Evolutionary conservation across 1,139 yeast genomes (phyloP), one percentile per base, ranked within the genome.

Genomic region (Debaryomyces nepalensis): DNA sequence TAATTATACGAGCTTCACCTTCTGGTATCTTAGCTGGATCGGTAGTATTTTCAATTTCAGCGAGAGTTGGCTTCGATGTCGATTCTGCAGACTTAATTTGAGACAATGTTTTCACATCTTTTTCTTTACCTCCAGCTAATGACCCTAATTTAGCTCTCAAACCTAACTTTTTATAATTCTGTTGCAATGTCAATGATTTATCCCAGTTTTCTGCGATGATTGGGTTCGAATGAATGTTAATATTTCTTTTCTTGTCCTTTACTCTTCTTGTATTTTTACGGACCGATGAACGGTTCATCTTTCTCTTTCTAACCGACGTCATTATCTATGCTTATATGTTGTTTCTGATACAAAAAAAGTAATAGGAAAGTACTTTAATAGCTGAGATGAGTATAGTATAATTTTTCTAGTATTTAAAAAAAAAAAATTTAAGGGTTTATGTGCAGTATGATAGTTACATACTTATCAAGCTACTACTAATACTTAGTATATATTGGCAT

Each of bases 181-280:
- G 98, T 44, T 82, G 77, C 45, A 91, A 68, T 0, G 99, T 91
- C 49, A 85, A 73, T 16, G 79, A 77, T 48, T 82, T 77, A 66
- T 93, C 97, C 99, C 99, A 93, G 63, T 90, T 79, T 24, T 82
- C 87, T 5, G 89, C 95, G 51, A 93, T 87, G 51, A 93, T 79
- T 3, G 96, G 89, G 60, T 89, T 87, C 1, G 87, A 73, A 41
- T 75, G 74, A 23, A 87, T 79, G 49, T 81, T 81, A 45, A 82
- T 67, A 51, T 81, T 73, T 57, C 84, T 77, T 57, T 83, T 83
- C 54, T 77, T 82, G 56, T 86, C 91, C 60, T 86, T 87, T 37
- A 66, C 65, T 55, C 84, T 75, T 61, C 95, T 77, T 33, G 90
- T 81, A 55, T 77, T 79, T 64, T 85, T 87, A 53, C 71, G 68